These are phyloP conservation scores for Vicia villosa DNA, from an alignment of 306 rosid species.

Conservation along the genomic window DNA sequence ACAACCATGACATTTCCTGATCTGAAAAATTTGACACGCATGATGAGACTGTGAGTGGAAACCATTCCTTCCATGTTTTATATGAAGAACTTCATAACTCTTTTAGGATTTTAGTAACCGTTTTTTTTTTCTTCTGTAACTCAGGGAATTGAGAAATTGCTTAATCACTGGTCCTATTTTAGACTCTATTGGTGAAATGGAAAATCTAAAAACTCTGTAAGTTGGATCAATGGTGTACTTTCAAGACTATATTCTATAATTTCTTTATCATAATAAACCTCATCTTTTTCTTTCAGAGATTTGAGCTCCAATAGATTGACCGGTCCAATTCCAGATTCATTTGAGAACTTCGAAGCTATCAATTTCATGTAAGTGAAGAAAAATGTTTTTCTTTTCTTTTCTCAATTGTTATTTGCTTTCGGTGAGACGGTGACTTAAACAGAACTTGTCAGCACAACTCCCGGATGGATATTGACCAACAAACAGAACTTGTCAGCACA, in stretches of 20 bases:
- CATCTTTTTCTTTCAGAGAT: conserved; percentile 51
- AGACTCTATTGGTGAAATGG: conserved; percentile 36
- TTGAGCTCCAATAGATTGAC: conserved; percentile 76
- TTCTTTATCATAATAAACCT: background rate
- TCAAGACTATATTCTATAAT: background rate
- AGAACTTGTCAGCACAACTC: conserved; percentile 59
- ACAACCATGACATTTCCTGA: conserved; percentile 56
- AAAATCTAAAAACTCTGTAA: conserved; percentile 46
- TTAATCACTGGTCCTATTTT: conserved; percentile 58
- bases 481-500: conserved; percentile 49
- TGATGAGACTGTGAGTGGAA: conserved; percentile 51
- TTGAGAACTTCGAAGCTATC: conserved; percentile 13
- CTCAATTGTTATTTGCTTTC: no score
- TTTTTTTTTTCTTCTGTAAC: conserved; percentile 34
- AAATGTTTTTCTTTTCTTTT: no score
- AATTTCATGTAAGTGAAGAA: conserved; percentile 53
- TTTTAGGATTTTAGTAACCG: background rate
- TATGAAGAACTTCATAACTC: background rate
- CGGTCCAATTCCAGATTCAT: conserved; percentile 58
- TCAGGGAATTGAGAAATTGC: conserved; percentile 82
- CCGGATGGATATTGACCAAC: conserved; percentile 48
- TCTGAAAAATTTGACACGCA: conserved; percentile 41
- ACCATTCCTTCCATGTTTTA: background rate
- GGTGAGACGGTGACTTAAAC: no score
- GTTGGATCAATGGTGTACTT: conserved; percentile 30